These are phyloP conservation scores for Sclerotinia subarctica DNA, from an alignment of 2,329 filamentous ascomycete species.

Conservation along the genomic window DNA sequence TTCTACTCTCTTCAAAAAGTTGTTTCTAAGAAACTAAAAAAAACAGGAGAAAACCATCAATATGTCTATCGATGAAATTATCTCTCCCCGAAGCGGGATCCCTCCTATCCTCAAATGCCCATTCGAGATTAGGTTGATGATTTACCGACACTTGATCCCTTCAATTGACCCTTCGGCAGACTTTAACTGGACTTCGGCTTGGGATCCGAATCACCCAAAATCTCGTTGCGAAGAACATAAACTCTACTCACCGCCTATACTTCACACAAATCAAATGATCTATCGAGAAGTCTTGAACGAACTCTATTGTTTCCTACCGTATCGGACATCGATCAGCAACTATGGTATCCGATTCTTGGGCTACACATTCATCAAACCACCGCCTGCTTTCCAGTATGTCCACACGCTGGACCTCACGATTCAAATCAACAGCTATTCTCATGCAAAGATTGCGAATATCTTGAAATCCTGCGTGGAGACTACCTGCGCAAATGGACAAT, in stretches of 20 bases:
- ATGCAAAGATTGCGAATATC: constrained; percentile 17
- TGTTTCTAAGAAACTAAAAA: not conserved
- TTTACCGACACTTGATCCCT: constrained; percentile 19
- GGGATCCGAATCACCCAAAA: constrained; percentile 19
- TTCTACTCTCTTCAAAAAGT: not conserved
- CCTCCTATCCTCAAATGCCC: constrained; percentile 19
- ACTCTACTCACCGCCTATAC: constrained; percentile 20
- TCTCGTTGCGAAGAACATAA: constrained; percentile 14
- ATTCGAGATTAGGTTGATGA: constrained; percentile 20
- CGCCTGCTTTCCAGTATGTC: constrained; percentile 15
- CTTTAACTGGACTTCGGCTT: constrained; percentile 18
- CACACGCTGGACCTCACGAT: constrained; percentile 20
- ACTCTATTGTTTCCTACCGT: constrained; percentile 19
- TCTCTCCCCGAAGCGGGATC: constrained; percentile 2
- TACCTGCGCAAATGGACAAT: constrained; percentile 18
- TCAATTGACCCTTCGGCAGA: constrained; percentile 17
- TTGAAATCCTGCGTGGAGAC: constrained; percentile 17
- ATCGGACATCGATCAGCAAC: constrained; percentile 17
- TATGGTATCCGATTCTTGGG: constrained; percentile 21
- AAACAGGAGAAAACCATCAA: constrained; percentile 1
- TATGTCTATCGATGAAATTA: not conserved
- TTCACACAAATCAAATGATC: constrained; percentile 17
- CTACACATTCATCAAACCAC: constrained; percentile 18
- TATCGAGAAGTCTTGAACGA: constrained; percentile 21
- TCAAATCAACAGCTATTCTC: constrained; percentile 21